phyloP scores from a whole-genome alignment of 2,329 filamentous ascomycete genomes.

The Ophiocordyceps polyrhachis-furcata region DNA sequence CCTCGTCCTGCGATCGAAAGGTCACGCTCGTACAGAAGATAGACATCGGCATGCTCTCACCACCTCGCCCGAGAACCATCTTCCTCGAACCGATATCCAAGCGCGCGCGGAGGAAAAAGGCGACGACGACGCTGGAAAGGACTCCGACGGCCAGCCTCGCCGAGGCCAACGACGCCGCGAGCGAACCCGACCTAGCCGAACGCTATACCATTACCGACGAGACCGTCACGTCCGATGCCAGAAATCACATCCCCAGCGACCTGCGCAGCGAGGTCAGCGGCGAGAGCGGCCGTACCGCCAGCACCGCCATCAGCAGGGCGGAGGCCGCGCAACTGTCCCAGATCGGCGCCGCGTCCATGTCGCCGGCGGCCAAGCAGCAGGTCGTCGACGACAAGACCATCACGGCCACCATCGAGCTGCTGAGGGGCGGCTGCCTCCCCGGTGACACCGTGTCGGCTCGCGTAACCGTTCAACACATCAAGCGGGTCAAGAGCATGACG shows the following conservation, averaged over 20 bases:
- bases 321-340: slow-evolving; percentile 20
- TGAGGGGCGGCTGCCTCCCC: slow-evolving; percentile 66
- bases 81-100: slow-evolving; percentile 75
- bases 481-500: slow-evolving; percentile 74
- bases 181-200: slow-evolving; percentile 20
- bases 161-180: slow-evolving; percentile 18
- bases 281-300: slow-evolving; percentile 50
- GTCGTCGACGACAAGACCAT: slow-evolving; percentile 56
- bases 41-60: slow-evolving; percentile 58
- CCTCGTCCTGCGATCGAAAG: slow-evolving; percentile 61
- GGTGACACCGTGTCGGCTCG: slow-evolving; percentile 69
- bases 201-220: slow-evolving; percentile 22
- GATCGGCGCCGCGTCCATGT: slow-evolving; percentile 9
- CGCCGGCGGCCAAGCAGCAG: slow-evolving; percentile 19
- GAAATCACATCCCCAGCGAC: slow-evolving; percentile 30
- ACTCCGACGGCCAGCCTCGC: slow-evolving; percentile 18
- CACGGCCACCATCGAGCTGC: slow-evolving; percentile 65
- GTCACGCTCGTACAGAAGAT: slow-evolving; percentile 65
- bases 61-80: slow-evolving; percentile 65
- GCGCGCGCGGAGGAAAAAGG: slow-evolving; percentile 40
- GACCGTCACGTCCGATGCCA: slow-evolving; percentile 14
- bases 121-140: slow-evolving; percentile 26
- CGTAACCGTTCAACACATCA: slow-evolving; percentile 72
- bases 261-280: slow-evolving; percentile 50
- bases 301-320: slow-evolving; percentile 39